Evolutionary conservation across 257 asterid species (phyloP), one percentile per base, ranked within the genome.

Genomic region (Nemophila menziesii): DNA sequence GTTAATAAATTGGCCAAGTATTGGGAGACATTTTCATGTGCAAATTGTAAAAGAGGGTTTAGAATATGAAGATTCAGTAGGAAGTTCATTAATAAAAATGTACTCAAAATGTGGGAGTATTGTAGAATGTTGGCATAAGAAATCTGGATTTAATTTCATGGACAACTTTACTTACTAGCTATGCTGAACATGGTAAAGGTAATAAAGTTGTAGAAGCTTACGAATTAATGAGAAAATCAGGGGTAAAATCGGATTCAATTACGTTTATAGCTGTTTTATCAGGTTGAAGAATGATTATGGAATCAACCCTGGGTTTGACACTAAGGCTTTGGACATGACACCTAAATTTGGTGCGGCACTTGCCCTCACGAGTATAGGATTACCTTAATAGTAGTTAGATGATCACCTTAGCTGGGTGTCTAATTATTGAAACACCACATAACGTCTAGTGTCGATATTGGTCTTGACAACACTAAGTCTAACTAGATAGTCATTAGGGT

Each of bases 111-210:
- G 62, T 5, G 93, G 95, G 58, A 55, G 66, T 33, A 62, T 83
- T 20, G 49, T 27, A n/a, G 72, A 75, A 41, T 80, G 92, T 45
- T 39, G 37, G 54, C 54, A 78, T 80, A 10, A 44, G 5, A 16
- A 22, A 17, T 17, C 86, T 78, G 8, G 93, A 83, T 64, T 55
- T 75, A 34, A 70, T 73, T 34, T 55, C 72, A 59, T 80, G 78
- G 78, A 78, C 90, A 13, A 57, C 86, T 1, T 63, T 89, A 74
- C 69, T 83, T 40, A 60, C 73, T 8, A 78, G 93, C 70, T 87
- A 69, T 53, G 95, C 89, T 16, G 68, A 69, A 46, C 77, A 87
- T 17, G 95, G 93, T 24, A 83, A 64, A 41, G 90, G 79, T 23
- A 16, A 16, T 4, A 84, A 80, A 57, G 95, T 93, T 20, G 64